phyloP scores from a whole-genome alignment of 208 protist genomes.

The Acanthamoeba healyi region DNA sequence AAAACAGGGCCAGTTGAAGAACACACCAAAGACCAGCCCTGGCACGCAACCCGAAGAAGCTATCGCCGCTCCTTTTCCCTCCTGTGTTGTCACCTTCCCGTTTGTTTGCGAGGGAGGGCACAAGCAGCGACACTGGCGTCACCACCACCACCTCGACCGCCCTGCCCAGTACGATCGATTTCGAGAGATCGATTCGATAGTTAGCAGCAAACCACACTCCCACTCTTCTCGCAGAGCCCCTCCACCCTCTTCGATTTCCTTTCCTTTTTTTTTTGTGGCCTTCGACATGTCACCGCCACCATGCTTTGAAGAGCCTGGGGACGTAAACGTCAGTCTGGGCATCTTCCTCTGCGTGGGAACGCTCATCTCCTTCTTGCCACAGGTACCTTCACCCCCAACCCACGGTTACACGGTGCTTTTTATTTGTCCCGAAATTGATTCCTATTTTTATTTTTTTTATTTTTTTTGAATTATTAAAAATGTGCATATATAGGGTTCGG shows the following conservation, averaged over 20 bases:
- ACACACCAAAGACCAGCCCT: too few species aligned
- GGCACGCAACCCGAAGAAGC: too few species aligned
- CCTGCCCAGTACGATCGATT: neutral
- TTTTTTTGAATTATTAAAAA: too few species aligned
- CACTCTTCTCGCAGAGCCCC: too few species aligned
- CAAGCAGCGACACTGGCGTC: neutral
- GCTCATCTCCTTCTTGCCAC: conserved; percentile 45
- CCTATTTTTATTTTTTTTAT: neutral
- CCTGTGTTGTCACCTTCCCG: too few species aligned
- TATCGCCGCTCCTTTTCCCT: too few species aligned
- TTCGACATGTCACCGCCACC: neutral
- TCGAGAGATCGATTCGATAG: neutral
- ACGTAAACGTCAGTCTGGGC: neutral
- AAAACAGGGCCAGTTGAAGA: too few species aligned
- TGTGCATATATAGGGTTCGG: too few species aligned
- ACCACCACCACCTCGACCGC: neutral
- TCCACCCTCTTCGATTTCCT: neutral
- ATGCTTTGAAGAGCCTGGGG: neutral
- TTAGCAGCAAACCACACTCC: too few species aligned
- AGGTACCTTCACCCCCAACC: neutral
- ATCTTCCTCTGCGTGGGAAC: conserved; percentile 50
- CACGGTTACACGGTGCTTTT: too few species aligned
- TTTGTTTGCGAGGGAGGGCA: too few species aligned
- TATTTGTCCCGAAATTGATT: too few species aligned
- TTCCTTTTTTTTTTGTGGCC: neutral